Evolutionary conservation across 2,329 filamentous ascomycete genomes (phyloP).

Genomic region (Teratosphaeria nubilosa): DNA sequence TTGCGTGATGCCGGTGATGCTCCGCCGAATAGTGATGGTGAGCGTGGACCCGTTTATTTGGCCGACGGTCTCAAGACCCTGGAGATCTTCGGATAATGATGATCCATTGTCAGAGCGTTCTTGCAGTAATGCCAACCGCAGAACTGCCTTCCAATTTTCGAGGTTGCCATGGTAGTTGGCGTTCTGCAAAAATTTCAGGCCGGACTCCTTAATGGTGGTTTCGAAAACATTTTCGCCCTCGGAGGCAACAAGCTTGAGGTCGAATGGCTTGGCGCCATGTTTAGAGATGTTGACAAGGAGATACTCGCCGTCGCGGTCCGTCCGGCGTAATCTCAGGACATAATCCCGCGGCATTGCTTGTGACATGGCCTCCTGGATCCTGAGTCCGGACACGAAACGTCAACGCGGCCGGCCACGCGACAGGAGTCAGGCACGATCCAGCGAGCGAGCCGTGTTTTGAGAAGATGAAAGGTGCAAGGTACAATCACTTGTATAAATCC

Average conservation of each 20-base stretch:
- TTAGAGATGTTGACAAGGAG: slow-evolving; percentile 52
- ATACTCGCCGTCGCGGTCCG: slow-evolving; percentile 21
- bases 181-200: slow-evolving; percentile 42
- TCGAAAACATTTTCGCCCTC: slow-evolving; percentile 55
- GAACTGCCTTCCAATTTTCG: slow-evolving; percentile 57
- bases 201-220: slow-evolving; percentile 50
- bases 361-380: background rate
- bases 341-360: slow-evolving; percentile 13
- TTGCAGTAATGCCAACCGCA: slow-evolving; percentile 48
- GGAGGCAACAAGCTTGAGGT: slow-evolving; percentile 58
- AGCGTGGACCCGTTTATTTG: slow-evolving; percentile 42
- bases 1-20: slow-evolving; percentile 61
- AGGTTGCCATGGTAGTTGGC: slow-evolving; percentile 46
- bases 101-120: slow-evolving; percentile 29
- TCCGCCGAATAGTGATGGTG: slow-evolving; percentile 55
- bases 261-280: slow-evolving; percentile 43
- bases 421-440: background rate
- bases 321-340: slow-evolving; percentile 51
- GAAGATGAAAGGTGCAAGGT: background rate
- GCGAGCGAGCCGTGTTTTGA: background rate
- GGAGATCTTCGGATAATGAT: slow-evolving; percentile 38
- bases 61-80: slow-evolving; percentile 50
- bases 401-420: background rate
- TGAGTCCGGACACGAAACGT: background rate
- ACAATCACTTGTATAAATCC: background rate